Base-by-base conservation (phyloP, 2,329 filamentous ascomycete genomes). In the Aspergillus sclerotialis region DNA sequence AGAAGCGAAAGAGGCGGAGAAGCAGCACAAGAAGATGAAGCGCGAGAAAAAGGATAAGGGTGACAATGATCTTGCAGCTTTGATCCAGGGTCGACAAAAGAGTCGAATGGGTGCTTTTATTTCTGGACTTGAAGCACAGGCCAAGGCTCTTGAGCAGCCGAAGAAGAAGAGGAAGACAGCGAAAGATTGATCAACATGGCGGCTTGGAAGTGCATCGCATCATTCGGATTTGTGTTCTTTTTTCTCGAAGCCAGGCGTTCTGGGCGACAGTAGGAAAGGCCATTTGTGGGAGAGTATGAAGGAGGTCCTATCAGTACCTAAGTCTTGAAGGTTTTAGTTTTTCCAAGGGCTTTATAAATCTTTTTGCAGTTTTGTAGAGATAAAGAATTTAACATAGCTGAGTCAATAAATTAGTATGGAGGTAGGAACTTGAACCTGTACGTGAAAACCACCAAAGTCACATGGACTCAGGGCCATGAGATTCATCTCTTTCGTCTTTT, bases 1-100 rank as follows among this genome's bases (percentile, higher is more conserved):
- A 28, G 85, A 94, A 53, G 78, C 72, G 0, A 66, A 72, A 12
- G 83, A 90, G 60, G 87, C 89, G 0, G 78, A 82, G 54, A 78
- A 84, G 40, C 72, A 83, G 40, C 82, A 82, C 1, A 82, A 84
- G 58, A 77, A 90, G 58, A 58, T 90, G 3, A 84, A 84, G 3
- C 73, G 87, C 3, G 75, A 83, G 48, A 82, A 85, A 37, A 80
- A 82, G 40, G 43, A 83, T 3, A 81, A 83, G 56, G n/a, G 41
- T 40, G 50, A 58, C 19, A 54, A 55, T 32, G 67, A 65, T 41
- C 67, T 94, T 25, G 78, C 80, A n/a, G 84, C 83, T 2, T 58
- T 93, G 51, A 94, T 94, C 42, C 74, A 76, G 54, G 71, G 75
- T 51, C 76, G 82, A 30, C 83, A 92, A 56, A 70, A 81, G 46